Conservation (phyloP, 2,329 filamentous ascomycete genomes). For the Cladosporium halotolerans region DNA sequence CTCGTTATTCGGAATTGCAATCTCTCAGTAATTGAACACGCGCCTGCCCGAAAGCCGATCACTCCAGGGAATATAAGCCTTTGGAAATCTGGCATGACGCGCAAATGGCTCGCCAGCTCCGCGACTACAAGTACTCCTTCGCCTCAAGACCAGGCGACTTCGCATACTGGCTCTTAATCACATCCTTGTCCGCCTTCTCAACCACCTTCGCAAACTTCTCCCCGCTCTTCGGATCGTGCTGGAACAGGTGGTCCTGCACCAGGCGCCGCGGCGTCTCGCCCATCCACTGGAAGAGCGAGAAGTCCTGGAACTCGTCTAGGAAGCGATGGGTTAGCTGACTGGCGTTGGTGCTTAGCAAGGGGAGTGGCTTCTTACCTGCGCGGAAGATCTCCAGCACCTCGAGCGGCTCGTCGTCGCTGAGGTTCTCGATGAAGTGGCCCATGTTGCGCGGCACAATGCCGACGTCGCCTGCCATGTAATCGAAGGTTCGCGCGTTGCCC, state of each 20-base stretch:
- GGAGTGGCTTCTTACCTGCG: neutral
- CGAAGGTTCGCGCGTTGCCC: conserved; percentile 65
- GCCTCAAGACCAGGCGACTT: conserved; percentile 12
- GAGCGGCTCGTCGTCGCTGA: conserved; percentile 64
- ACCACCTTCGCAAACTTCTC: conserved; percentile 58
- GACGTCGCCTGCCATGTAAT: conserved; percentile 69
- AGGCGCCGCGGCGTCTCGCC: conserved; percentile 63
- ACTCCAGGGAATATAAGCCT: too few relatives aligned
- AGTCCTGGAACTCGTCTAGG: conserved; percentile 61
- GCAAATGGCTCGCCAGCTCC: too few relatives aligned
- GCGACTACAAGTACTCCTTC: conserved; percentile 1
- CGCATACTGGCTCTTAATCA: conserved; percentile 26
- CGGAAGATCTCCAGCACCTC: conserved; percentile 70
- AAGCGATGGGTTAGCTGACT: neutral
- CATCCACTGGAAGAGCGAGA: conserved; percentile 69
- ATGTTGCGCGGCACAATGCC: conserved; percentile 71
- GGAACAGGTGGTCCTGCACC: conserved; percentile 59
- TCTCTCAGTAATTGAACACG: too few relatives aligned
- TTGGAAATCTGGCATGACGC: too few relatives aligned
- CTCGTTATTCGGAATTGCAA: too few relatives aligned
- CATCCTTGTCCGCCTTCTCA: conserved; percentile 53
- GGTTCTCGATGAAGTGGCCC: conserved; percentile 77
- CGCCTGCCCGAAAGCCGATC: too few relatives aligned
- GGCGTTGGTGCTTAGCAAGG: too few relatives aligned
- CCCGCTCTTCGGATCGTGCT: conserved; percentile 54